Conservation (phyloP, 176 grass and related monocot genomes). For the Musa itinerans region DNA sequence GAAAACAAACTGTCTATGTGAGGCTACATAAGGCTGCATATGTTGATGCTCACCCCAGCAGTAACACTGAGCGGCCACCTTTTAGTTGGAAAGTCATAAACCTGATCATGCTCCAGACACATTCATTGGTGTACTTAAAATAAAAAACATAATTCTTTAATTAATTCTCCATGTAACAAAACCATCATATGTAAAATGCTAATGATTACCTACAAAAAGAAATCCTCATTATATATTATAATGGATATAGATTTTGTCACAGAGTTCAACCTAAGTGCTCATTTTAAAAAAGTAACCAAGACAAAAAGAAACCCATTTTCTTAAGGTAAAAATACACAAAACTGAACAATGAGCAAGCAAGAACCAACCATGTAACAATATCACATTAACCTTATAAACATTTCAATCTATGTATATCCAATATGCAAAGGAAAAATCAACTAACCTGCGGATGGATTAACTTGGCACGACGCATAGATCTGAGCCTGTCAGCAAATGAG, state of each 20-base stretch:
- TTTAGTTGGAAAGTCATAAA: no score
- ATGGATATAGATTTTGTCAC: background rate
- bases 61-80: no score
- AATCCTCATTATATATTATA: no score
- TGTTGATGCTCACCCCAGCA: no score
- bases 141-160: no score
- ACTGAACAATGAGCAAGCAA: background rate
- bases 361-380: background rate
- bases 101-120: no score
- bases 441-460: constrained; percentile 56
- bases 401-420: constrained; percentile 5
- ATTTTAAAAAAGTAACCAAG: background rate
- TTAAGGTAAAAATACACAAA: background rate
- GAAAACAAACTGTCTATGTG: no score
- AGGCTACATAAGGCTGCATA: no score
- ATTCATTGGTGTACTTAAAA: no score
- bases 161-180: no score
- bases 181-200: no score
- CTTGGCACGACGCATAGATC: constrained; percentile 57
- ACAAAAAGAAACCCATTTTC: background rate
- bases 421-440: background rate
- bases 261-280: background rate
- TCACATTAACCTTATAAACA: background rate
- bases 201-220: no score
- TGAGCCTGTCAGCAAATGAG: constrained; percentile 64